A percentile compares a stretch with the other conserved stretches of the same genome.
phyloP scores from a whole-genome alignment of 2,329 filamentous ascomycete genomes.

The Anthostomella pinea region DNA sequence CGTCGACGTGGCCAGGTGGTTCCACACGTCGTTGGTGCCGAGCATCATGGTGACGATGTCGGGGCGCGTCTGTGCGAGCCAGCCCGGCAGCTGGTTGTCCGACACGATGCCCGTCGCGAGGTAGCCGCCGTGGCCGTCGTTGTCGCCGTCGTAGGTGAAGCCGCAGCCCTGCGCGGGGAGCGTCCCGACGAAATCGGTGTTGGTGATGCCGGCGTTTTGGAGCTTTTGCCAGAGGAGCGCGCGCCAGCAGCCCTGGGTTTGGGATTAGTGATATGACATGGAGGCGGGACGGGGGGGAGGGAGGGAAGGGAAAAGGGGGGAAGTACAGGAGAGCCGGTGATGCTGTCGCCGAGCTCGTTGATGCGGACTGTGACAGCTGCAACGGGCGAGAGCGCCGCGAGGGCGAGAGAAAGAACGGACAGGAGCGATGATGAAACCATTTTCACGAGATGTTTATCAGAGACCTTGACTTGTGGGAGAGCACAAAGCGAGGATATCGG shows the following conservation, averaged over 20 bases:
- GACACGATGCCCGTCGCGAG: slow-evolving; percentile 43
- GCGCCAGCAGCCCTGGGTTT: slow-evolving; percentile 35
- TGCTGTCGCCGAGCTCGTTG: no score
- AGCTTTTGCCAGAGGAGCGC: slow-evolving; percentile 40
- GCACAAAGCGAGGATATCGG: no score
- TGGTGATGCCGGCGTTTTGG: slow-evolving; percentile 36
- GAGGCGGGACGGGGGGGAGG: neutral
- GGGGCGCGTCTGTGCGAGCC: slow-evolving; percentile 40
- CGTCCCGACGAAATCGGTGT: slow-evolving; percentile 38
- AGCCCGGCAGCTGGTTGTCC: slow-evolving; percentile 40
- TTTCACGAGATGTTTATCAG: no score
- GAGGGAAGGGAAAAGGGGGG: neutral
- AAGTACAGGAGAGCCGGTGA: no score
- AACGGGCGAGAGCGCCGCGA: no score
- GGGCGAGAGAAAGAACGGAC: no score
- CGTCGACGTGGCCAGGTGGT: slow-evolving; percentile 35
- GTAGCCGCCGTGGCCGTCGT: slow-evolving; percentile 43
- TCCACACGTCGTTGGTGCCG: slow-evolving; percentile 43
- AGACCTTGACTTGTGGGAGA: no score
- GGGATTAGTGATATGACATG: neutral
- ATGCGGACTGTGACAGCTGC: no score
- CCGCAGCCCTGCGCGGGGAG: slow-evolving; percentile 31
- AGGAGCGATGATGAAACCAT: no score
- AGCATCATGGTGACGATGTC: slow-evolving; percentile 46
- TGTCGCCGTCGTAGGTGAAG: slow-evolving; percentile 40